phyloP scores from a whole-genome alignment of 495 filamentous ascomycete species.

The Trichoderma parareesei region DNA sequence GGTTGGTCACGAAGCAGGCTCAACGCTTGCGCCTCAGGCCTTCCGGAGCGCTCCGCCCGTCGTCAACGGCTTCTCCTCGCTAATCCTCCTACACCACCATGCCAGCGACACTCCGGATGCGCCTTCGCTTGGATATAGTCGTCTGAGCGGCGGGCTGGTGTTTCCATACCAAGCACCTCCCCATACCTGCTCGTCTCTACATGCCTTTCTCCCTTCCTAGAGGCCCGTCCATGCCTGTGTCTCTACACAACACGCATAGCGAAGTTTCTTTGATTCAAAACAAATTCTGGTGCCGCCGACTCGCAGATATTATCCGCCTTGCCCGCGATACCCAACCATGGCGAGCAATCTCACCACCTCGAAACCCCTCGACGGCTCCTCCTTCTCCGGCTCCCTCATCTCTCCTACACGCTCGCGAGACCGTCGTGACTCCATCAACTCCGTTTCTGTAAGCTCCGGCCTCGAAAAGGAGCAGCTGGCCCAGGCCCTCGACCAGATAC shows the following conservation, averaged over 20 bases:
- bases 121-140: slow-evolving; percentile 5
- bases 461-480: slow-evolving; percentile 64
- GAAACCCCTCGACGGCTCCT: slow-evolving; percentile 10
- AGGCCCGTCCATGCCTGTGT: not conserved
- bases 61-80: not conserved
- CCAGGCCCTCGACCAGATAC: slow-evolving; percentile 74
- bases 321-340: not conserved
- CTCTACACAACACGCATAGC: too few relatives aligned
- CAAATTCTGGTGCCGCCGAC: not conserved
- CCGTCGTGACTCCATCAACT: slow-evolving; percentile 57
- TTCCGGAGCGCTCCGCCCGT: not conserved
- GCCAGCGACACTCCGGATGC: not conserved
- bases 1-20: not conserved
- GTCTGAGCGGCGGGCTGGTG: slow-evolving; percentile 1
- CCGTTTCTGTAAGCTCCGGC: slow-evolving; percentile 45
- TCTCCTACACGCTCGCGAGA: slow-evolving; percentile 24
- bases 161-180: not conserved
- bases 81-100: not conserved
- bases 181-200: not conserved
- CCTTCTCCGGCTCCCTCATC: slow-evolving; percentile 14
- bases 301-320: not conserved
- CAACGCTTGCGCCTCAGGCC: not conserved
- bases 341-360: not conserved
- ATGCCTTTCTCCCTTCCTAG: too few relatives aligned
- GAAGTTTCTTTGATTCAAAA: not conserved